Percentiles rank a stretch among this genome's conserved stretches.
Conservation (phyloP, 306 rosid genomes). For the Abrus pulchellus region DNA sequence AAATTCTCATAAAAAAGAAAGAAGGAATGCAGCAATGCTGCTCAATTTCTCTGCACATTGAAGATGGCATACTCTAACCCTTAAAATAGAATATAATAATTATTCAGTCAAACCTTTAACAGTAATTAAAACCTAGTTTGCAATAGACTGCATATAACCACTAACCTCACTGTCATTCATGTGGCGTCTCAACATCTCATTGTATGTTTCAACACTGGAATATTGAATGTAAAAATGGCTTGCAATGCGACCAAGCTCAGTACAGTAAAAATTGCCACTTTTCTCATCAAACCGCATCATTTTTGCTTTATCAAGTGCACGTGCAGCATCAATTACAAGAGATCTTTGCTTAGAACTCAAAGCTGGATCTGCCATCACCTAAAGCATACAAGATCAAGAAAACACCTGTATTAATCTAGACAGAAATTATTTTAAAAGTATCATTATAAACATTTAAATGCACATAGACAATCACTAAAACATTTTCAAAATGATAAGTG, state of each 20-base stretch:
- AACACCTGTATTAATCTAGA: constrained; percentile 28
- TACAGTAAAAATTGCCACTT: constrained; percentile 98
- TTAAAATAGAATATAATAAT: constrained; percentile 10
- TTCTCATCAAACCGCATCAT: constrained; percentile 99
- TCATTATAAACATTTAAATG: constrained; percentile 10
- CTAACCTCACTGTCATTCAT: constrained; percentile 96
- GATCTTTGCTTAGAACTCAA: constrained; percentile 89
- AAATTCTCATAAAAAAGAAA: not conserved
- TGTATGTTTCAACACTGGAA: constrained; percentile 96
- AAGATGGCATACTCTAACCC: not conserved
- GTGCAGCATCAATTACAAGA: constrained; percentile 92
- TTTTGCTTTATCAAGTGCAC: constrained; percentile 94
- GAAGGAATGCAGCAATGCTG: constrained; percentile 27
- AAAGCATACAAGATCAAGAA: constrained; percentile 49
- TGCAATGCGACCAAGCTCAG: constrained; percentile 99
- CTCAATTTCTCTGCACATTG: constrained; percentile 24
- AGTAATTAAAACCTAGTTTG: constrained; percentile 15
- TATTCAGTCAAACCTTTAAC: constrained; percentile 20
- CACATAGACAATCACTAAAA: constrained; percentile 10
- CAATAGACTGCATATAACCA: constrained; percentile 41
- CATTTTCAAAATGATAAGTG: not conserved
- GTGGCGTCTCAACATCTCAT: constrained; percentile 89
- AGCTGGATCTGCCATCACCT: constrained; percentile 95
- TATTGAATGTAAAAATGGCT: constrained; percentile 98
- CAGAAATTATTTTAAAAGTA: not conserved